Conservation (phyloP, 352 stramenopile genomes). For the Globisporangium lucens region DNA sequence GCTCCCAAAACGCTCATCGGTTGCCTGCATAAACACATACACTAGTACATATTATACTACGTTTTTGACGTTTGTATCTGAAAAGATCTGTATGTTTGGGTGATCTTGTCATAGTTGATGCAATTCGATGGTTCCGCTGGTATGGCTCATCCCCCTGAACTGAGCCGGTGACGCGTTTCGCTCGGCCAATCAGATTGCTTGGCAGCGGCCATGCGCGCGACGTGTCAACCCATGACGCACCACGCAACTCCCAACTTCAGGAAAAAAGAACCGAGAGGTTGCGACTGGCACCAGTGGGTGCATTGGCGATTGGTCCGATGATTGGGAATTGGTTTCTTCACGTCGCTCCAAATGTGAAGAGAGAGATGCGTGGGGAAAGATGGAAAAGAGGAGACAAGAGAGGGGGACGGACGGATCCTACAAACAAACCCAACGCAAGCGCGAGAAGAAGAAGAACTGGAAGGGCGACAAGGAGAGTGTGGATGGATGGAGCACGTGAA, state of each 20-base stretch:
- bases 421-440: not conserved
- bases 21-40: not conserved
- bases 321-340: not conserved
- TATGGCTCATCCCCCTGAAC: slow-evolving; percentile 8
- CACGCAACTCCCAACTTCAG: not conserved
- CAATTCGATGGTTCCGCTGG: slow-evolving; percentile 1
- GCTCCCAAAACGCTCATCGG: not conserved
- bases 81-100: not conserved
- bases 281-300: not conserved
- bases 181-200: slow-evolving; percentile 10
- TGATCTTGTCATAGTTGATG: not conserved
- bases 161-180: slow-evolving; percentile 4
- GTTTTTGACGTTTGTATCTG: not conserved
- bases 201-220: not conserved
- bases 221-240: slow-evolving; percentile 9
- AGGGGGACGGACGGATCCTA: not conserved
- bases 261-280: slow-evolving; percentile 9
- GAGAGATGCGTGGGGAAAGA: not conserved
- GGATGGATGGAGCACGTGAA: too few relatives aligned
- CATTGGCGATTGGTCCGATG: too few relatives aligned
- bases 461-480: not conserved
- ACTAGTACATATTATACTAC: not conserved
- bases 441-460: too few relatives aligned
- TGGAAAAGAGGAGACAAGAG: not conserved
- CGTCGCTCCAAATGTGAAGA: not conserved